Conservation (phyloP, 805 yeast genomes). For the Teunomyces panamensis region DNA sequence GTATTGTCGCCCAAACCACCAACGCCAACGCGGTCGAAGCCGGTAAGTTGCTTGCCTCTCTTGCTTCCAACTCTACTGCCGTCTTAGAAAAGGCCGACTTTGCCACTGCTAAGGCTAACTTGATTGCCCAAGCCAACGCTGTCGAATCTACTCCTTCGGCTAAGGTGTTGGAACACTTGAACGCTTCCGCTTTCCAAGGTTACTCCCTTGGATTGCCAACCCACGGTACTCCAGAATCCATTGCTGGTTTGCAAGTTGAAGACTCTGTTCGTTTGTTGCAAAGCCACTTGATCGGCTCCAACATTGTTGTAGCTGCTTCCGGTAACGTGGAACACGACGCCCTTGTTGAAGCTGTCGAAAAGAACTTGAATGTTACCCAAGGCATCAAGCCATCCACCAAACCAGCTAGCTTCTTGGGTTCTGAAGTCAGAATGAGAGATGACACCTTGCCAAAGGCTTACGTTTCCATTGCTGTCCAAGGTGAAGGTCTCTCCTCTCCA, state of each 20-base stretch:
- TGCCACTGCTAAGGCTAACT: constrained; percentile 44
- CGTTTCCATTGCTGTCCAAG: constrained; percentile 71
- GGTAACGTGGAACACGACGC: constrained; percentile 72
- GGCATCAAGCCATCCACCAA: constrained; percentile 49
- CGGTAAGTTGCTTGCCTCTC: constrained; percentile 47
- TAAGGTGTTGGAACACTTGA: constrained; percentile 70
- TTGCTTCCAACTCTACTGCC: constrained; percentile 37
- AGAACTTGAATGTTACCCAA: constrained; percentile 44
- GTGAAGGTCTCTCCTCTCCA: constrained; percentile 63
- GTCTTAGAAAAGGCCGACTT: constrained; percentile 44
- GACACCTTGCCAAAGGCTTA: constrained; percentile 81
- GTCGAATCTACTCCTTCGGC: constrained; percentile 57
- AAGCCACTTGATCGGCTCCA: constrained; percentile 58
- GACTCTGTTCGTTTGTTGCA: constrained; percentile 59
- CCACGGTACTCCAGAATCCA: constrained; percentile 68
- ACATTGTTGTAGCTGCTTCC: constrained; percentile 65
- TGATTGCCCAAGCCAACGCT: constrained; percentile 45
- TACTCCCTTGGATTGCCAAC: constrained; percentile 76
- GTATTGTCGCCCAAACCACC: constrained; percentile 54
- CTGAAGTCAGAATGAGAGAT: constrained; percentile 85
- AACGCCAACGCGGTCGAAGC: constrained; percentile 53
- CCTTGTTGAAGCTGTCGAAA: constrained; percentile 63
- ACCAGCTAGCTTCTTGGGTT: constrained; percentile 72
- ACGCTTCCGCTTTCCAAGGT: constrained; percentile 84
- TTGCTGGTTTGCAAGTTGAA: constrained; percentile 52